Percentiles rank a stretch among this genome's conserved stretches.
These are phyloP conservation scores for Tuber brumale DNA, from an alignment of 495 filamentous ascomycete genomes.

Conservation along the genomic window DNA sequence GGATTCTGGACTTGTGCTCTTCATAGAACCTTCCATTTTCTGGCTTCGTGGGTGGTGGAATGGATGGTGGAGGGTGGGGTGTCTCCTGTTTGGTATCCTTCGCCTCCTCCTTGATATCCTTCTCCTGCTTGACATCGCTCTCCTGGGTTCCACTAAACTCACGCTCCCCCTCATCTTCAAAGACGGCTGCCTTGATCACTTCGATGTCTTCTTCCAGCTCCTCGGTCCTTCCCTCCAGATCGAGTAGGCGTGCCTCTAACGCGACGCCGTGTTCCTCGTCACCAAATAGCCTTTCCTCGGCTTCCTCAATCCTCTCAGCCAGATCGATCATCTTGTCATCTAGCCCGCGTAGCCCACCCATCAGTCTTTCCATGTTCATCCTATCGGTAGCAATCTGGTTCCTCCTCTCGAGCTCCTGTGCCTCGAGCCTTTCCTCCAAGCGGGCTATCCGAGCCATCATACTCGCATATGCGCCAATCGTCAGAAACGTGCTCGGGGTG, in stretches of 20 bases:
- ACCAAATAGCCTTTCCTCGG: constrained; percentile 28
- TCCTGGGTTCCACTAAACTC: neutral
- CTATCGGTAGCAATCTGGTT: constrained; percentile 8
- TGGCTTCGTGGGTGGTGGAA: neutral
- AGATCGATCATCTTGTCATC: constrained; percentile 22
- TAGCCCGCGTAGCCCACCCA: constrained; percentile 19
- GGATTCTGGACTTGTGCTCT: neutral
- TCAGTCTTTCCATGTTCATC: constrained; percentile 18
- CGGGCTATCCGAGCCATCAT: constrained; percentile 32
- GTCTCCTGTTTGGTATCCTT: neutral
- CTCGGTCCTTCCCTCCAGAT: constrained; percentile 24
- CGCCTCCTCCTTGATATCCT: neutral
- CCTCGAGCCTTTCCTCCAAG: constrained; percentile 27
- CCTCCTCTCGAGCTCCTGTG: constrained; percentile 18
- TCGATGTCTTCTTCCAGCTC: constrained; percentile 30
- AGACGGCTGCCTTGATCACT: constrained; percentile 14
- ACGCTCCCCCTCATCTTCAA: constrained; percentile 16
- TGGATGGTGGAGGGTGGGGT: neutral
- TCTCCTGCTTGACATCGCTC: neutral
- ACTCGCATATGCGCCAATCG: constrained; percentile 27
- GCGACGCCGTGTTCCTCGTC: constrained; percentile 21
- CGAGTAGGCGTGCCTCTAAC: constrained; percentile 21
- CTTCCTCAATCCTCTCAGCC: constrained; percentile 24
- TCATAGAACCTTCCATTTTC: neutral
- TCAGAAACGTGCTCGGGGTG: constrained; percentile 28